Base-by-base conservation (phyloP, 345 rosid genomes). In the Erysimum cheiranthoides region DNA sequence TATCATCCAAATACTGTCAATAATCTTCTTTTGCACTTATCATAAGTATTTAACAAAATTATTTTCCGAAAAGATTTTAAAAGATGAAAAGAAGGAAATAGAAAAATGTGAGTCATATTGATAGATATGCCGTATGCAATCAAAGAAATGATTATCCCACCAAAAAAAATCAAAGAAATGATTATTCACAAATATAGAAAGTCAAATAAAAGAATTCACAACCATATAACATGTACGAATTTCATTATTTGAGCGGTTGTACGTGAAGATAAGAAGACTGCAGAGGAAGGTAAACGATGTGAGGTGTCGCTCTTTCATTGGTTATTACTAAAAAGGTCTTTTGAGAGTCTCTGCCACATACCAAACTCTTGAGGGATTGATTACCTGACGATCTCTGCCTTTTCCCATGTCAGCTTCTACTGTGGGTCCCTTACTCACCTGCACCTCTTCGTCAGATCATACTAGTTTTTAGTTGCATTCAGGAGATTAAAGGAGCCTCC, bases 381-480 rank as follows among this genome's bases (percentile, higher is more conserved):
- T 51, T 31, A 57, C 61, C 18, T 32, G 61, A 56, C 3, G 51
- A 61, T 61, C 51, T 40, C 27, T n/a, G 39, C 28, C 51, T 50
- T 61, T 66, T 27, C 1, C 50, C 61, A 72, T 25, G 52, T 62
- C 62, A 71, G 67, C 64, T 61, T 61, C 51, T 38, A 36, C 36
- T 27, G 2, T 71, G 68, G 75, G 58, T 25, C 68, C 57, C 36
- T 8, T n/a, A 1, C 51, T 13, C 34, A 27, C 21, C 25, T 40
- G 43, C 28, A 8, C 43, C 57, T 3, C 27, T 5, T 52, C 8
- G 30, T 36, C 64, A 35, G 28, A 59, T 59, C 40, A 53, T 53
- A n/a, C n/a, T n/a, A 53, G 35, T 0, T 21, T 21, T 21, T 27
- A 14, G 28, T 28, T 28, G 35, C 35, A 6, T 45, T 18, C 10